These are phyloP conservation scores for Trichoderma arundinaceum DNA, from an alignment of 2,329 filamentous ascomycete genomes.

Conservation along the genomic window DNA sequence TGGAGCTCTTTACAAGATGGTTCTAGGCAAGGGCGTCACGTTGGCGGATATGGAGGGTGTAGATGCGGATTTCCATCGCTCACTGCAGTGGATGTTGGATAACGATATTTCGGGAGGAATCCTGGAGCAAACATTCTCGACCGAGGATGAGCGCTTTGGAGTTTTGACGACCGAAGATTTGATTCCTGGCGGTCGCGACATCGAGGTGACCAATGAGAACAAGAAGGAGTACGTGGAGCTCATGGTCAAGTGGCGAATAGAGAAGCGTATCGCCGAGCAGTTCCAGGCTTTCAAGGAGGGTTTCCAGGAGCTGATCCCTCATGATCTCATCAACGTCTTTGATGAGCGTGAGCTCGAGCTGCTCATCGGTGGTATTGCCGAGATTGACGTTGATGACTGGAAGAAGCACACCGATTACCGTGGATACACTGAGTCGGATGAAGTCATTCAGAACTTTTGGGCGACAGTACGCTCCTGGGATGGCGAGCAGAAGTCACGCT, in stretches of 20 bases:
- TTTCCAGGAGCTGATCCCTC: slow-evolving; percentile 96
- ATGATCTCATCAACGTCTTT: slow-evolving; percentile 97
- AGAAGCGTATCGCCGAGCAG: slow-evolving; percentile 97
- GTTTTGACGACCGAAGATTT: slow-evolving; percentile 93
- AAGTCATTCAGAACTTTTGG: slow-evolving; percentile 99
- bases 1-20: slow-evolving; percentile 99
- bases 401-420: slow-evolving; percentile 99
- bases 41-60: slow-evolving; percentile 98
- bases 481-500: slow-evolving; percentile 94
- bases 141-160: slow-evolving; percentile 96
- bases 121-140: slow-evolving; percentile 93
- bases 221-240: slow-evolving; percentile 98
- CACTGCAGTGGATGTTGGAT: slow-evolving; percentile 95
- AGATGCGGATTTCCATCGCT: slow-evolving; percentile 96
- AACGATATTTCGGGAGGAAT: slow-evolving; percentile 94
- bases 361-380: slow-evolving; percentile 97
- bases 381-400: slow-evolving; percentile 99
- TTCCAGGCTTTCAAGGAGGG: slow-evolving; percentile 98
- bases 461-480: slow-evolving; percentile 97
- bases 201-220: slow-evolving; percentile 97
- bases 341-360: slow-evolving; percentile 97
- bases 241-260: slow-evolving; percentile 98
- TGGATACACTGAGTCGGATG: slow-evolving; percentile 96
- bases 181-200: slow-evolving; percentile 86
- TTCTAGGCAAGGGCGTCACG: slow-evolving; percentile 88